Base-by-base conservation (phyloP, 2,329 filamentous ascomycete genomes). In the Tolypocladium album region DNA sequence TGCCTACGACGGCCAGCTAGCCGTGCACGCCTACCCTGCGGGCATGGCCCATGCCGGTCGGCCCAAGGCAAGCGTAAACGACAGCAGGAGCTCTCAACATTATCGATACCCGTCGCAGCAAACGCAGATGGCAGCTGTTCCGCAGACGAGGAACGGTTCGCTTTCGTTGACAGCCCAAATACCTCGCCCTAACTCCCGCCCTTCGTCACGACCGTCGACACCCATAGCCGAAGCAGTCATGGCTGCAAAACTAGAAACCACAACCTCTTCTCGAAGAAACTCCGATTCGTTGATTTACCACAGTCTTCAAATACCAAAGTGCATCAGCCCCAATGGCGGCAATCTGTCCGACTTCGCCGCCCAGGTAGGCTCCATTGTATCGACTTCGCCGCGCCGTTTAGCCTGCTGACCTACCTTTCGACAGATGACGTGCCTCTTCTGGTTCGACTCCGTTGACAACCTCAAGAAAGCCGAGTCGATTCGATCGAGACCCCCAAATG, bases 361-460 rank as follows among this genome's bases (percentile, higher is more conserved):
- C 60, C 85, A 92, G 81, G 89, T 92, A 74, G 66, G 79, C 71
- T 56, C 17, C n/a, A 34, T 42, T 17, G 20, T 40, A 5, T 12
- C 17, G 4, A 39, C 20, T 15, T 47, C 36, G 20, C 11, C 13
- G 12, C 58, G 17, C 56, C 58, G 20, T 50, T 56, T 43, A n/a
- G 11, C 3, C 40, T 40, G 11, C 52, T 20, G 27, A 42, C 13
- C 1, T 38, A 50, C 17, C 36, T 68, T 24, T 24, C 56, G 9
- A 17, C 15, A 96, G 90, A 90, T 97, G 74, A 96, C 93, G 15
- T 97, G 93, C 70, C 81, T 99, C 17, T 97, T 97, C 76, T 97
- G 94, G 93, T 97, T 97, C 71, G 92, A 97, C 74, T 89, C 88
- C 20, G 88, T 89, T 52, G 82, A 88, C n/a, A 88, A 88, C 27